Conservation (phyloP, 2,329 filamentous ascomycete species). For the Xylogone sp. region DNA sequence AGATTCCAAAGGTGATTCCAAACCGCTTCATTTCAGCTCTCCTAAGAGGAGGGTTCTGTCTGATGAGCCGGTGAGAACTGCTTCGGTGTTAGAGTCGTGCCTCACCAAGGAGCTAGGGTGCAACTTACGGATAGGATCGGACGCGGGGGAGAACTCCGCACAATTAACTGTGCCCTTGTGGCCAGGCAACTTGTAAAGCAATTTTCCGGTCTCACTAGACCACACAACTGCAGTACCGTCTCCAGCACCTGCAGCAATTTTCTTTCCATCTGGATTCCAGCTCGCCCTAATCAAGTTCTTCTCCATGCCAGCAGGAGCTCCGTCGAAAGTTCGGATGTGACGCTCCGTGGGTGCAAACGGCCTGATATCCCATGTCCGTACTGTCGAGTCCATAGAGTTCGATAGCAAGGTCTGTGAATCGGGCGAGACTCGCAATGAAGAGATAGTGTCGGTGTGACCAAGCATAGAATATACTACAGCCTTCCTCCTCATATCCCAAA, state of each 20-base stretch:
- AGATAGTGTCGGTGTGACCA: conserved; percentile 89
- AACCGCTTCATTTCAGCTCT: conserved; percentile 60
- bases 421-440: conserved; percentile 85
- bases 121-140: conserved; percentile 81
- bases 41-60: conserved; percentile 81
- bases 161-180: conserved; percentile 96
- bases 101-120: not conserved
- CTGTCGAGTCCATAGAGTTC: conserved; percentile 90
- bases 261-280: conserved; percentile 84
- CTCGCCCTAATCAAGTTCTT: conserved; percentile 88
- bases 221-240: conserved; percentile 90
- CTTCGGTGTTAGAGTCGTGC: conserved; percentile 14
- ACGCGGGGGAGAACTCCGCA: conserved; percentile 80
- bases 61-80: conserved; percentile 87
- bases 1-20: no score
- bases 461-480: conserved; percentile 80
- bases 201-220: conserved; percentile 83
- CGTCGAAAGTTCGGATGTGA: conserved; percentile 84
- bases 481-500: conserved; percentile 95
- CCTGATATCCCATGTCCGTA: conserved; percentile 91
- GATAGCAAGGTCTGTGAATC: conserved; percentile 88
- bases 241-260: conserved; percentile 82
- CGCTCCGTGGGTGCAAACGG: conserved; percentile 89
- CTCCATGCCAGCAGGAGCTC: conserved; percentile 82
- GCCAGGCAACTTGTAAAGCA: conserved; percentile 91